Evolutionary conservation across 129 eudicot genomes (phyloP).

Genomic region (Flaveria bidentis): DNA sequence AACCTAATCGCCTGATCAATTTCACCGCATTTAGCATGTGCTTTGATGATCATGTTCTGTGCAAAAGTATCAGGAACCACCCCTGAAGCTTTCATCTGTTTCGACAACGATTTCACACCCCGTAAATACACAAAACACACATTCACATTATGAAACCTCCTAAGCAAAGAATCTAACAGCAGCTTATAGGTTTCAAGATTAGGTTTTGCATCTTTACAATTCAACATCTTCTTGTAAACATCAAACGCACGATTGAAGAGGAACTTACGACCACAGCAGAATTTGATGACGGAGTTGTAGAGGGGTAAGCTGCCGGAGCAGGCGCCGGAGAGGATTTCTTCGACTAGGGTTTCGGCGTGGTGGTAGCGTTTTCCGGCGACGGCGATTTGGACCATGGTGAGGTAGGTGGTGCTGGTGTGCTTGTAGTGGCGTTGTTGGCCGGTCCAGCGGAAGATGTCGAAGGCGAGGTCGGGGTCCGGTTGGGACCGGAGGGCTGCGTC

Average conservation of each 20-base stretch:
- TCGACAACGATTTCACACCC: constrained; percentile 58
- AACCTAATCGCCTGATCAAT: constrained; percentile 72
- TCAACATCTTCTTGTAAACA: constrained; percentile 67
- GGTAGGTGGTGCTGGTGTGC: constrained; percentile 69
- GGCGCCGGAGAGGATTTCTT: constrained; percentile 79
- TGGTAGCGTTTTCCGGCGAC: constrained; percentile 53
- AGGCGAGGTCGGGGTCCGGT: constrained; percentile 82
- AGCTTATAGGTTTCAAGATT: constrained; percentile 64
- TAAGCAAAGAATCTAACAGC: constrained; percentile 53
- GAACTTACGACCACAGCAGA: constrained; percentile 64
- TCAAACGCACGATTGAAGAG: constrained; percentile 76
- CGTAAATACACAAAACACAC: constrained; percentile 73
- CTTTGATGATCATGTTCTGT: constrained; percentile 76
- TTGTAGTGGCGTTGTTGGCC: constrained; percentile 75
- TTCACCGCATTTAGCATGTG: constrained; percentile 62
- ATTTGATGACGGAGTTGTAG: constrained; percentile 65
- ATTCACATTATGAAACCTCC: constrained; percentile 60
- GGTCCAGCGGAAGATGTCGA: constrained; percentile 91
- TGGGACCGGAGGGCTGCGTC: constrained; percentile 60
- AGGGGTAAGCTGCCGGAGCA: constrained; percentile 54
- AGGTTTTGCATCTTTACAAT: constrained; percentile 50
- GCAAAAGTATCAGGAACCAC: constrained; percentile 72
- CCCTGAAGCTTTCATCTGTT: constrained; percentile 84
- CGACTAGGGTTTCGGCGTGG: constrained; percentile 64
- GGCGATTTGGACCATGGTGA: constrained; percentile 62